phyloP scores from a whole-genome alignment of 139 green algal species.

The Desmodesmus armatus region DNA sequence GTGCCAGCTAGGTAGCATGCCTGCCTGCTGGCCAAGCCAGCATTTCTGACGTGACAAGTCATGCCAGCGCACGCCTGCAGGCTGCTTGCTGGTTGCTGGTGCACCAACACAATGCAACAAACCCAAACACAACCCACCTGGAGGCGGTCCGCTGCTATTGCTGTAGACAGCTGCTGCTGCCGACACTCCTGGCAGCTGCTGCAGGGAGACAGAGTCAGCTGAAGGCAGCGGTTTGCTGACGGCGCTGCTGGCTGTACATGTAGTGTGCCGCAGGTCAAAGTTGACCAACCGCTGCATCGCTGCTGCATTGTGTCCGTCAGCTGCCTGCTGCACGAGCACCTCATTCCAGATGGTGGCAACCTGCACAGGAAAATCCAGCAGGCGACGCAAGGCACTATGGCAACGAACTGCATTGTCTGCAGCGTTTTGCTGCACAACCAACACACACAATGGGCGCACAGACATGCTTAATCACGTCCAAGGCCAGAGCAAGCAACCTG shows the following conservation, averaged over 20 bases:
- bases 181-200: neutral
- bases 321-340: slow-evolving; percentile 33
- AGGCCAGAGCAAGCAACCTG: no score
- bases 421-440: no score
- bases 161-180: slow-evolving; percentile 32
- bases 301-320: neutral
- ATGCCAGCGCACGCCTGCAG: neutral
- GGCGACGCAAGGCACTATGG: no score
- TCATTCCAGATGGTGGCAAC: slow-evolving; percentile 51
- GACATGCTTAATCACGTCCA: no score
- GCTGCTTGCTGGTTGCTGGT: neutral
- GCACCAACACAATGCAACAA: neutral
- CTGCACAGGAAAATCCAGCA: no score
- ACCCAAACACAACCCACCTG: slow-evolving; percentile 8
- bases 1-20: neutral
- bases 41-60: neutral
- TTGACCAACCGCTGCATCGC: slow-evolving; percentile 36
- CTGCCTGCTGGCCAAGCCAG: neutral
- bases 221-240: neutral
- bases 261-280: slow-evolving; percentile 49
- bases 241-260: slow-evolving; percentile 14
- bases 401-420: no score
- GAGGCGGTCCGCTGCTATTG: neutral
- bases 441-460: no score
- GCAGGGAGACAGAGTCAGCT: neutral